Percentiles rank a stretch among this genome's conserved stretches.
Evolutionary conservation across 495 filamentous ascomycete genomes (phyloP).

Genomic region (Penicillium lagena): DNA sequence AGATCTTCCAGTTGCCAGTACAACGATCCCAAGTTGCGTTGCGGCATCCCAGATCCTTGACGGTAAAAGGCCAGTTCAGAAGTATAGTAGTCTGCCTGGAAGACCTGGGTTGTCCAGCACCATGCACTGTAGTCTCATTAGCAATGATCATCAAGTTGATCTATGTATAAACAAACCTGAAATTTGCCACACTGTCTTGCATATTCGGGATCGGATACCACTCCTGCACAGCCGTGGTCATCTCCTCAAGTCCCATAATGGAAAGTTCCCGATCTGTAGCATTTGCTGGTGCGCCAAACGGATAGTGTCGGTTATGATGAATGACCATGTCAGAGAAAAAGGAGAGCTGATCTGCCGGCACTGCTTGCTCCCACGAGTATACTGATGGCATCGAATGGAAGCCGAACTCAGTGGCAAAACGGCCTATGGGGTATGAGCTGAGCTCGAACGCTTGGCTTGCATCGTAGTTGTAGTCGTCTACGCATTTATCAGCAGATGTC

Average conservation of each 20-base stretch:
- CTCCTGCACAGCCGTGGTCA: constrained; percentile 53
- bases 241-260: constrained; percentile 49
- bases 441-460: constrained; percentile 49
- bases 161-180: constrained; percentile 10
- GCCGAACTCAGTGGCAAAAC: constrained; percentile 65
- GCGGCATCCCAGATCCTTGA: constrained; percentile 50
- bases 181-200: constrained; percentile 53
- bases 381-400: constrained; percentile 62
- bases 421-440: constrained; percentile 49
- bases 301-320: constrained; percentile 62
- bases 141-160: no score
- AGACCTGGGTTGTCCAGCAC: constrained; percentile 61
- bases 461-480: constrained; percentile 63
- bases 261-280: constrained; percentile 27
- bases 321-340: constrained; percentile 56
- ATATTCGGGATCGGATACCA: constrained; percentile 59
- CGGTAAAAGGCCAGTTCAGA: constrained; percentile 62
- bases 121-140: constrained; percentile 41
- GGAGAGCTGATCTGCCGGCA: constrained; percentile 42
- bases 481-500: no score
- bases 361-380: constrained; percentile 52
- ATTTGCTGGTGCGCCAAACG: constrained; percentile 23
- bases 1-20: constrained; percentile 71
- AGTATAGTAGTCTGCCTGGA: constrained; percentile 62
- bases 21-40: constrained; percentile 55